A percentile compares a stretch with the other conserved stretches of the same genome.
Conservation (phyloP, 495 filamentous ascomycete species). For the Xylaria venustula region DNA sequence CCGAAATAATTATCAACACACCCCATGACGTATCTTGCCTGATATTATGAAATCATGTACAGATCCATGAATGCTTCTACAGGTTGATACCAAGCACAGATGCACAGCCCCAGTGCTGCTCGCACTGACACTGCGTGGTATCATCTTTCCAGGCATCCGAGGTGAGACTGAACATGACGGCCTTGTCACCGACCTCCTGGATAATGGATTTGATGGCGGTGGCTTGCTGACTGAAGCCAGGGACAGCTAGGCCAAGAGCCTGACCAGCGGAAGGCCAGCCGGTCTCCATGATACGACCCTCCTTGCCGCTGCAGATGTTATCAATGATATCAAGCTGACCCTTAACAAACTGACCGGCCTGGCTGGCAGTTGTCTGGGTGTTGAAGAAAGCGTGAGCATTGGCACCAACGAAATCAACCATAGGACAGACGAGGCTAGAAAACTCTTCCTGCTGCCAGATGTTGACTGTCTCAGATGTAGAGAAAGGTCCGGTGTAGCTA, state of each 20-base stretch:
- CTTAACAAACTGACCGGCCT: constrained; percentile 73
- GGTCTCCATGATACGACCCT: constrained; percentile 78
- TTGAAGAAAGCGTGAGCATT: constrained; percentile 98
- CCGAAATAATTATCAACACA: not conserved
- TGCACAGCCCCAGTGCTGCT: constrained; percentile 74
- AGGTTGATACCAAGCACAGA: constrained; percentile 29
- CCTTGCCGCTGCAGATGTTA: constrained; percentile 61
- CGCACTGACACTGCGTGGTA: constrained; percentile 64
- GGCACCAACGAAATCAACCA: constrained; percentile 73
- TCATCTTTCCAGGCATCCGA: constrained; percentile 80
- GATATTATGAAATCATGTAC: constrained; percentile 17
- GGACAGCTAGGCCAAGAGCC: constrained; percentile 68
- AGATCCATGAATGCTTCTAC: constrained; percentile 15
- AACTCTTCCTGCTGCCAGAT: constrained; percentile 58
- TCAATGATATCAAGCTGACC: constrained; percentile 65
- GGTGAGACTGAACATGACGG: constrained; percentile 75
- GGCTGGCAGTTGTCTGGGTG: constrained; percentile 52
- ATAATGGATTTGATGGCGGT: constrained; percentile 67
- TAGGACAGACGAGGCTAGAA: constrained; percentile 60
- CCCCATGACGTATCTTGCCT: not conserved
- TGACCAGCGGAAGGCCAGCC: constrained; percentile 79
- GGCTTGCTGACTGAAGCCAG: constrained; percentile 65
- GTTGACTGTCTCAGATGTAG: constrained; percentile 83
- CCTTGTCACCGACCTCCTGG: constrained; percentile 50
- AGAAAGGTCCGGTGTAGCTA: constrained; percentile 71